These are phyloP conservation scores for Apiospora koreana DNA, from an alignment of 2,329 filamentous ascomycete species.

Conservation along the genomic window DNA sequence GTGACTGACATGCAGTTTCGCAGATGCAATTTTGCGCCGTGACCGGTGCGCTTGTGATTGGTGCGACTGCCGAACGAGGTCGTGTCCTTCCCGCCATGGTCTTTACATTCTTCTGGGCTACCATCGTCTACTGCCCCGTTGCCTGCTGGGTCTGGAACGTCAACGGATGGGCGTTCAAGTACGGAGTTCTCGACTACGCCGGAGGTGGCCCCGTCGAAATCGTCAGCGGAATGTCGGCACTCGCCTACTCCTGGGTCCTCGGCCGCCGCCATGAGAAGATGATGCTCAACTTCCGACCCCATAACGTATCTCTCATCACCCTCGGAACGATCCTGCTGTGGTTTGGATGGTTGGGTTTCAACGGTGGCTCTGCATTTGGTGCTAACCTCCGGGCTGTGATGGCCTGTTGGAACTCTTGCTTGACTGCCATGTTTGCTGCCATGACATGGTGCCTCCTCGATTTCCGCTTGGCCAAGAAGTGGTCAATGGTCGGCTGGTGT, in stretches of 20 bases:
- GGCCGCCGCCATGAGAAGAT: constrained; percentile 97
- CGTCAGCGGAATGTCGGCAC: constrained; percentile 85
- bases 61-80: constrained; percentile 90
- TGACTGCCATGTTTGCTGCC: constrained; percentile 88
- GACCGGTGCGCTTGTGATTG: constrained; percentile 87
- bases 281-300: constrained; percentile 99
- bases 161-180: constrained; percentile 89
- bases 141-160: constrained; percentile 96
- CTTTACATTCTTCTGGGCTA: constrained; percentile 95
- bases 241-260: constrained; percentile 94
- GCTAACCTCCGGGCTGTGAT: constrained; percentile 92
- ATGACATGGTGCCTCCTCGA: constrained; percentile 96
- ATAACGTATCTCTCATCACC: constrained; percentile 97
- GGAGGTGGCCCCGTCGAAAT: constrained; percentile 98
- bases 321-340: constrained; percentile 94
- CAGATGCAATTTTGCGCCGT: constrained; percentile 97
- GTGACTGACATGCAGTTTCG: not conserved
- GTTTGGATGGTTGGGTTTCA: constrained; percentile 99
- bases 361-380: constrained; percentile 92
- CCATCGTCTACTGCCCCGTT: constrained; percentile 94
- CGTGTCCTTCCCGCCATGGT: constrained; percentile 92
- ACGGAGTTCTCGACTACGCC: constrained; percentile 93
- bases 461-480: constrained; percentile 91
- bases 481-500: constrained; percentile 79
- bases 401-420: constrained; percentile 97